A percentile compares a stretch with the other conserved stretches of the same genome.
These are phyloP conservation scores for Pestalotiopsis sp. DNA, from an alignment of 2,329 filamentous ascomycete species.

Conservation along the genomic window DNA sequence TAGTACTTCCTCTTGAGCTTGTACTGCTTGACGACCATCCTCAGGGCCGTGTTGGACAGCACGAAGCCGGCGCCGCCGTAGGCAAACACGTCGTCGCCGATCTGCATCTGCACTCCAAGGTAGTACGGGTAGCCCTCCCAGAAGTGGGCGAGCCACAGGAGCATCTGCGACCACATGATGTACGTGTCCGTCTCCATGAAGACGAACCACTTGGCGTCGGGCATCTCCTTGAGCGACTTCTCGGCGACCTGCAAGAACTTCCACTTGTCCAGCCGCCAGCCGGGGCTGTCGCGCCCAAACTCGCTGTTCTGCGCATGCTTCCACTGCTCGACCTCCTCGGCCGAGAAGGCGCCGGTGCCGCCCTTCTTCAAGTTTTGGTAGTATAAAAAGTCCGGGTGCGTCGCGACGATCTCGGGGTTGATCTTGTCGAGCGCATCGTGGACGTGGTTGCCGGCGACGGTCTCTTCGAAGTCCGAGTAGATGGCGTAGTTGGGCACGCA, in stretches of 20 bases:
- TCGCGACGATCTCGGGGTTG: constrained; percentile 37
- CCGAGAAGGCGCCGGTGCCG: constrained; percentile 45
- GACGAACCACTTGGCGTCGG: constrained; percentile 58
- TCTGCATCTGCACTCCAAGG: constrained; percentile 55
- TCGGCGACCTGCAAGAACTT: constrained; percentile 59
- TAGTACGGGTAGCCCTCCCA: constrained; percentile 51
- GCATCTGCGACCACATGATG: constrained; percentile 53
- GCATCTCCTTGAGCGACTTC: constrained; percentile 41
- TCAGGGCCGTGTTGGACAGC: constrained; percentile 52
- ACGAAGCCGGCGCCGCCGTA: constrained; percentile 57
- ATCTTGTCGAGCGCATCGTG: constrained; percentile 52
- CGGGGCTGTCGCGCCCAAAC: constrained; percentile 43
- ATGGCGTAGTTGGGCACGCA: constrained; percentile 59
- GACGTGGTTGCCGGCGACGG: constrained; percentile 50
- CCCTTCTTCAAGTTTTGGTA: constrained; percentile 48
- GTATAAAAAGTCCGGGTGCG: constrained; percentile 51
- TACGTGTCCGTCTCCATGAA: constrained; percentile 65
- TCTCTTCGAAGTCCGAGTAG: constrained; percentile 60
- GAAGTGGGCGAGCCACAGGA: constrained; percentile 55
- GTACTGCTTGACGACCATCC: constrained; percentile 44
- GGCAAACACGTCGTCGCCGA: constrained; percentile 51
- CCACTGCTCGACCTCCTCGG: constrained; percentile 31
- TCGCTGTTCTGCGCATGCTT: constrained; percentile 30
- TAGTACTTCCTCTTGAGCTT: constrained; percentile 40
- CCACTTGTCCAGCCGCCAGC: constrained; percentile 59